Evolutionary conservation across 331 rosid genomes (phyloP), one percentile per base, ranked within the genome.

Genomic region (Arachis monticola): DNA sequence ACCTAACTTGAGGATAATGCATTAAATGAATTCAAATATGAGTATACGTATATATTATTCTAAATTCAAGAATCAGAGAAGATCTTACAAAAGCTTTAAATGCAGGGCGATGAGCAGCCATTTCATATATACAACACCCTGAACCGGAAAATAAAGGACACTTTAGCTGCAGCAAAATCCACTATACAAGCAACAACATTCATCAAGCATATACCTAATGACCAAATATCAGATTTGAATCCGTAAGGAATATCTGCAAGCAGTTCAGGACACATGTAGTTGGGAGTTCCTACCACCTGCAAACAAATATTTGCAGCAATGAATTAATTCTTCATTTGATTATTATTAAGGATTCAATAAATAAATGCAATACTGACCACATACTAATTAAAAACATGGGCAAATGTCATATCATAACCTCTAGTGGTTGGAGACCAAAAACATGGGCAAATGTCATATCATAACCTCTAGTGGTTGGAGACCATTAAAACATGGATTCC

Each of bases 261-360:
- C 64, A 93, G 90, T 84, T 93, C 97, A 65, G 98, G 98, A 82
- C 98, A 93, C 98, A 93, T 93, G 77, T 91, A 93, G 77, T 93
- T 93, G 73, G 98, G 98, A 81, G 98, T 91, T 85, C 98, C 98
- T 6, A 93, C 98, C 32, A 93, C 97, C 97, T 93, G 85, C 67
- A 42, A n/a, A 81, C 32, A 78, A 58, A 73, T 66, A 70, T 64
- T 83, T 38, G 63, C 66, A 57, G 61, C 58, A 64, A 27, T 52
- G n/a, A 64, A 57, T 65, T 59, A 62, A 46, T 17, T 71, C 44
- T 65, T 63, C 51, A 64, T 31, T 60, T 35, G 42, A 35, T 35
- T 35, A 41, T n/a, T 12, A 60, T 12, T 41, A 8, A 6, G 51
- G 11, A 47, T 41, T 11, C 38, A 4, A 27, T 14, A 47, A 59